Base-by-base conservation (phyloP, 129 eudicot genomes). In the Escallonia rubra region DNA sequence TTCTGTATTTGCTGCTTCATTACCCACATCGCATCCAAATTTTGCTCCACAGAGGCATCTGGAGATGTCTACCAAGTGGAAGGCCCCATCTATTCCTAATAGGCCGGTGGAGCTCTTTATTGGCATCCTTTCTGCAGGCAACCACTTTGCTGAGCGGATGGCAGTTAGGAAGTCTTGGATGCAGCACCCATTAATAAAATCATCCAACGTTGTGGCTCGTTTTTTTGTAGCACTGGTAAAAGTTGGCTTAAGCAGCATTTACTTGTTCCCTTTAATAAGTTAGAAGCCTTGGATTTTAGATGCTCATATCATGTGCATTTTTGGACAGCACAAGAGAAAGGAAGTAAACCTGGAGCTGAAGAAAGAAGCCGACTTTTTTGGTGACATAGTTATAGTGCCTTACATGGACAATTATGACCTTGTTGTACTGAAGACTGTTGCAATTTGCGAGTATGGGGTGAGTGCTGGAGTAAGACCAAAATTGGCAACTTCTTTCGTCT, bases 81-180 rank as follows among this genome's bases (percentile, higher is more conserved):
- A 78, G 81, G 96, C 96, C 40, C 97, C 90, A 5, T 72, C 81
- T 57, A 84, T 89, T 57, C 89, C 90, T 12, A 72, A 65, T 46
- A 85, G 80, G 55, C 89, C 97, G n/a, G 71, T 85, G 4, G 88
- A 82, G 52, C 80, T 90, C 55, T 94, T 94, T 23, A 67, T 90
- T 42, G 99, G 99, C 60, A 77, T 90, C 51, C 90, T 94, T 66
- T 94, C 97, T 49, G 96, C 97, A 4, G 97, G 96, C 57, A 91
- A 89, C 65, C 99, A 94, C 76, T 94, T 94, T 69, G 92, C 93
- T 34, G 99, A 94, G 85, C 78, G 97, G 54, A 94, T 94, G 99
- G 96, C 99, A 15, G 96, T 87, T 2, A 88, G 97, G 69, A 94
- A 94, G 73, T 89, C 99, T 4, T 94, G 99, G 99, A 84, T 94